Evolutionary conservation across 2,329 filamentous ascomycete species (phyloP).

Genomic region (Cercospora sp.): DNA sequence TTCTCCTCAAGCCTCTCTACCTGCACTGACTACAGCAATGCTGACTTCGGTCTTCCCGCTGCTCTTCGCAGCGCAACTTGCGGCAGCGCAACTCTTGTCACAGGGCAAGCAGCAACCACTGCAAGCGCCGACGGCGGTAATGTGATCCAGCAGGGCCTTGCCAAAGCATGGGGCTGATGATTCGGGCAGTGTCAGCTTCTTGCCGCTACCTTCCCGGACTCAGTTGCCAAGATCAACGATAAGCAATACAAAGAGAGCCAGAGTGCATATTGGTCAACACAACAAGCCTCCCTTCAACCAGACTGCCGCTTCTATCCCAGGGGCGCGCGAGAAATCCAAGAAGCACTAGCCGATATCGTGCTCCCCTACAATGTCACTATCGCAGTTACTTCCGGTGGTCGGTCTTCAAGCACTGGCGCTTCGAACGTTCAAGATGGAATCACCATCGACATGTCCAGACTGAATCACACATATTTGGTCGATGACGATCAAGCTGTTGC

Average conservation of each 20-base stretch:
- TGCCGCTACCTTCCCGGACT: slow-evolving; percentile 14
- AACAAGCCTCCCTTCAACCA: slow-evolving; percentile 17
- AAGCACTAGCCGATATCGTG: slow-evolving; percentile 25
- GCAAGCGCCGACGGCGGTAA: slow-evolving; percentile 1
- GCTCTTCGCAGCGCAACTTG: not conserved
- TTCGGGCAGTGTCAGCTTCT: slow-evolving; percentile 19
- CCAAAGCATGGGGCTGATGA: not conserved
- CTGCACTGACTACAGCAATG: not conserved
- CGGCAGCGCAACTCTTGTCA: not conserved
- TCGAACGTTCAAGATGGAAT: slow-evolving; percentile 33
- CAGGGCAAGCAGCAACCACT: not conserved
- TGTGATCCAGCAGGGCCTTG: not conserved
- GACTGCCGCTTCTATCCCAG: slow-evolving; percentile 24
- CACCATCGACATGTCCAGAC: slow-evolving; percentile 31
- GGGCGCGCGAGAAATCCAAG: slow-evolving; percentile 21
- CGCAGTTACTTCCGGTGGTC: slow-evolving; percentile 33
- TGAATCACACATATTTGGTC: slow-evolving; percentile 14
- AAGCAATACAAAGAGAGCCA: slow-evolving; percentile 15
- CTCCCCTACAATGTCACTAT: slow-evolving; percentile 26
- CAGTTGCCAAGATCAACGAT: slow-evolving; percentile 12
- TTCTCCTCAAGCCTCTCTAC: not conserved
- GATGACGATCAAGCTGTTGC: slow-evolving; percentile 9
- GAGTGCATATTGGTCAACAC: slow-evolving; percentile 16
- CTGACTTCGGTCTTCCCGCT: not conserved
- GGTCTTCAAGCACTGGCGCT: slow-evolving; percentile 28